Evolutionary conservation across 2,329 filamentous ascomycete genomes (phyloP), one percentile per base, ranked within the genome.

Genomic region (Dothidotthia symphoricarpi): DNA sequence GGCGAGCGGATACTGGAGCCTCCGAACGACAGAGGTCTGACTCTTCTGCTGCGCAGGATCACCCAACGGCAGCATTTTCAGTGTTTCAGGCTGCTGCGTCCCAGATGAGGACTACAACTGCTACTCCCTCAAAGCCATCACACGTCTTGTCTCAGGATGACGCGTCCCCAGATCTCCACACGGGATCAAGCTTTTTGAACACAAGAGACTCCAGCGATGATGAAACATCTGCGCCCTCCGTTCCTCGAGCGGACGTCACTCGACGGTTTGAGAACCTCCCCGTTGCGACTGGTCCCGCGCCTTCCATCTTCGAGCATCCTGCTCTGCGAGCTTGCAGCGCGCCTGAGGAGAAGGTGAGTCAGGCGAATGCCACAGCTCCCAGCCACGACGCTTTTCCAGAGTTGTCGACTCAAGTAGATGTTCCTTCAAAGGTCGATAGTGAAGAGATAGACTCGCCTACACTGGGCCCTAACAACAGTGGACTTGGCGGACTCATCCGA

Each of bases 401-500:
- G 16, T 29, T 33, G 1, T 47, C 44, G 4, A 40, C 41, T 8
- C 43, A 43, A 9, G 32, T 53, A 37, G 45, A 49, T 12, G 6
- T 39, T 12, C 38, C 43, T 11, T 33, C 28, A 6, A 47, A 56
- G 15, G 25, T 43, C 2, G 48, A 55, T 15, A 57, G 54, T 24
- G 38, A 42, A 6, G 66, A 64, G n/a, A 36, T 70, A 14, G 88
- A 95, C 55, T 95, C 89, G 0, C 89, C 90, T 1, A 94, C 88
- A 0, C 70, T 95, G 5, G 85, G 85, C 2, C 83, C 86, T 0
- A 73, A 73, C 12, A 70, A 71, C 25, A 49, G 63, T 13, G 88
- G 87, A 1, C 73, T 96, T 12, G 91, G 84, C 55, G 86, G 85
- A 2, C 78, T 95, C 73, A 83, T 95, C 30, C 81, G 85, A 22